Base-by-base conservation (phyloP, 1,139 yeast genomes). In the Chernovozyma sophiae-reginae region DNA sequence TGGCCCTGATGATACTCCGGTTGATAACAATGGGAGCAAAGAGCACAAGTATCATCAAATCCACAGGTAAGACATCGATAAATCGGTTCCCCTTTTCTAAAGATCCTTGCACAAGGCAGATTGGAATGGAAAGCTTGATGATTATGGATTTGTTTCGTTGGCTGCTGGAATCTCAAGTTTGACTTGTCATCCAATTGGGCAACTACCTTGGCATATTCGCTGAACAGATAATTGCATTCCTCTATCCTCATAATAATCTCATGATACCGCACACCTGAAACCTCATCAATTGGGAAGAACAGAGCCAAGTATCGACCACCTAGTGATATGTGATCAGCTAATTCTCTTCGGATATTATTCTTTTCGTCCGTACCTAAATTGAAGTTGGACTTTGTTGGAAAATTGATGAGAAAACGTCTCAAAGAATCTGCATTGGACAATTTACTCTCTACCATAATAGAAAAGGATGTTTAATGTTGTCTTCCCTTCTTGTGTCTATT, bases 11-110 rank as follows among this genome's bases (percentile, higher is more conserved):
- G 98, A 40, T 73, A 71, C 4, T 77, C 79, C 3, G 80, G 79
- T 39, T 79, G 77, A 59, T 70, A 92, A 55, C 98, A 92, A 45
- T 74, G 68, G 7, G 81, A 74, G 54, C 98, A 92, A 19, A 92
- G 62, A 0, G 92, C 96, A 60, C 95, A 85, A 0, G 95, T 81
- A 36, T 86, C 31, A 53, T 86, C 96, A 37, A 74, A 72, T 0
- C 89, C 92, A 59, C 96, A 87, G 0, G 95, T 86, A 32, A 68
- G 76, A 53, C 96, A 87, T 32, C 94, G 67, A 53, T 84, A 85
- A 3, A 89, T 83, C 0, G 95, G 92, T 51, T 87, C 96, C n/a
- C 96, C 96, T 37, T 79, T 77, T 32, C 78, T 68, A 50, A 87
- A 84, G 37, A 81, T 79, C 25, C 84, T 67, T 2, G 89, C 85